Evolutionary conservation across 148 eudicot genomes (phyloP).

Genomic region (Persicaria maculosa): DNA sequence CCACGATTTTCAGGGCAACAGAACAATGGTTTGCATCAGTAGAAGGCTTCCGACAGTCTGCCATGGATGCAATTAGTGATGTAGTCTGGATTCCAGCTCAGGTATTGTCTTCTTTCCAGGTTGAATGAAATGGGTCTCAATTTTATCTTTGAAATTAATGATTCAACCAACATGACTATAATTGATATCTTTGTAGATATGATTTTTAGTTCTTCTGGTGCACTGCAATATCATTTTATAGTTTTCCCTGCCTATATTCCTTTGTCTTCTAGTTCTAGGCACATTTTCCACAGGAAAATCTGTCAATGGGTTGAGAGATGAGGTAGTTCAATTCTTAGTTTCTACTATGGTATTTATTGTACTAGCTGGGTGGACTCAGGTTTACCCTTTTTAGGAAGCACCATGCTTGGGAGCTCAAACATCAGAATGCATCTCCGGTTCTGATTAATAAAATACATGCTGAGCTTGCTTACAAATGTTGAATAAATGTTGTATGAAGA

Average conservation of each 20-base stretch:
- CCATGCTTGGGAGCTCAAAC: background rate
- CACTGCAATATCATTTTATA: background rate
- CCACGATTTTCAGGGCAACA: conserved; percentile 96
- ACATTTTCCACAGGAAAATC: background rate
- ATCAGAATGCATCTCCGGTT: background rate
- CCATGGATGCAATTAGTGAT: conserved; percentile 70
- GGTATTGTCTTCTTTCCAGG: conserved; percentile 23
- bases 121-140: background rate
- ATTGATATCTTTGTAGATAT: background rate
- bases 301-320: background rate
- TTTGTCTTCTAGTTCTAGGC: background rate
- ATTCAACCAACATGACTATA: background rate
- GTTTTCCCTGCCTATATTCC: background rate
- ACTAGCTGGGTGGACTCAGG: background rate
- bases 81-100: conserved; percentile 89
- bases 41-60: conserved; percentile 84
- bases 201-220: background rate
- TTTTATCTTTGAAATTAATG: background rate
- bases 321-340: background rate
- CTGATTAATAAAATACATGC: background rate
- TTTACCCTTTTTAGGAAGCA: background rate
- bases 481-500: background rate
- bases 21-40: conserved; percentile 99
- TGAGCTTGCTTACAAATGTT: background rate
- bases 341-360: background rate